These are phyloP conservation scores for Stellera chamaejasme DNA, from an alignment of 345 rosid species.

Conservation along the genomic window DNA sequence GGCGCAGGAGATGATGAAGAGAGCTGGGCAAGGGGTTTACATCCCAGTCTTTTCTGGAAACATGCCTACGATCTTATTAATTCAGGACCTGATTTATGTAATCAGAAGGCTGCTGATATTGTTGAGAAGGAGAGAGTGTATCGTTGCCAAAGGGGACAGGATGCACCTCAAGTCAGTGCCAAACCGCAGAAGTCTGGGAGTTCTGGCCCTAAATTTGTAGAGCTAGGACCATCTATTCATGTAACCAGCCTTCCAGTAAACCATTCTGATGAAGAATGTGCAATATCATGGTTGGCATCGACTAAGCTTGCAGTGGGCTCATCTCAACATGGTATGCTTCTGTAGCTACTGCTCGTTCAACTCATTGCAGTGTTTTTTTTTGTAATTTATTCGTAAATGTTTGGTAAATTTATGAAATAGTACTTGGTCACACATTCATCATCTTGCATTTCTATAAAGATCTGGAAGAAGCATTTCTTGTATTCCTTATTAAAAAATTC, in stretches of 20 bases:
- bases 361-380: neutral
- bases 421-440: too few species aligned
- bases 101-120: conserved; percentile 79
- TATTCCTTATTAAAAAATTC: too few species aligned
- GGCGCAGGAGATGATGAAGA: conserved; percentile 99
- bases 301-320: conserved; percentile 60
- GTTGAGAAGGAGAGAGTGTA: conserved; percentile 80
- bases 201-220: conserved; percentile 12
- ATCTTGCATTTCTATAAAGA: too few species aligned
- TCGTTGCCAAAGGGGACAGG: conserved; percentile 63
- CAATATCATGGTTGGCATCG: conserved; percentile 57
- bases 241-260: conserved; percentile 13
- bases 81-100: conserved; percentile 68
- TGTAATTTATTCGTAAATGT: too few species aligned
- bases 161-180: conserved; percentile 56
- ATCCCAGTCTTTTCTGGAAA: conserved; percentile 74
- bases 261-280: conserved; percentile 22
- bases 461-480: too few species aligned
- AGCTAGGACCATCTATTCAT: conserved; percentile 14
- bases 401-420: neutral
- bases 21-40: conserved; percentile 90
- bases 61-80: conserved; percentile 60
- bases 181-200: conserved; percentile 23
- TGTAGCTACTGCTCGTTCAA: conserved; percentile 2
- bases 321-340: conserved; percentile 41